Evolutionary conservation across 2,329 filamentous ascomycete species (phyloP), one percentile per base, ranked within the genome.

Genomic region (Orbilia quercus): DNA sequence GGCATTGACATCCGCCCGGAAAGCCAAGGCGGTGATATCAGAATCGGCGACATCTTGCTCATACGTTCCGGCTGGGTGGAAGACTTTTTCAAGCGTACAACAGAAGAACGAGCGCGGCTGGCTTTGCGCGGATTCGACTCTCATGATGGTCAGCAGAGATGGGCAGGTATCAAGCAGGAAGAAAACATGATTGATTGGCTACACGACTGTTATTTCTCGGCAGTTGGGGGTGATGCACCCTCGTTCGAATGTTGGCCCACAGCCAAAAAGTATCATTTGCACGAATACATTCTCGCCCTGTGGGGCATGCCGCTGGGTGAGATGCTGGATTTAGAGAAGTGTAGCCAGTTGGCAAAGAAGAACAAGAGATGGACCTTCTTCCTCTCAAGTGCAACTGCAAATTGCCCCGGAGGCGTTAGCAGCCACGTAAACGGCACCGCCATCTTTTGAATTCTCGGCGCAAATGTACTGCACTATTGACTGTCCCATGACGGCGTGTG

Each of bases 201-300:
- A 69, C 89, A 90, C 81, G 87, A 91, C 77, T 86, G 84, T 75
- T 87, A 88, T 58, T 91, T 91, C 76, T 83, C 88, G 0, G 87
- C 86, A 0, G 88, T 89, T 0, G 87, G 85, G 0, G 87, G 87
- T 0, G 89, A 91, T 78, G 81, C 84, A 11, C 85, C 85, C 18
- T 82, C 85, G 0, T 90, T 91, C 74, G 89, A 91, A 80, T 83
- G 85, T 0, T 86, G 86, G 80, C 87, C 88, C 1, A n/a, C 25
- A 12, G 36, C 38, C 7, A 47, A 18, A 42, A 28, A 54, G 28
- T 57, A 23, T 38, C 74, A 34, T 9, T 79, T 86, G 23, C 85
- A 86, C 66, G 80, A 81, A 12, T 84, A 83, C 75, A 79, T 86
- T 1, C 79, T 87, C 12, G 80, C 81, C 11, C 80, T 84, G 75